Evolutionary conservation across 202 grass and related monocot species (phyloP), one percentile per base, ranked within the genome.

Genomic region (Sporobolus alterniflorus): DNA sequence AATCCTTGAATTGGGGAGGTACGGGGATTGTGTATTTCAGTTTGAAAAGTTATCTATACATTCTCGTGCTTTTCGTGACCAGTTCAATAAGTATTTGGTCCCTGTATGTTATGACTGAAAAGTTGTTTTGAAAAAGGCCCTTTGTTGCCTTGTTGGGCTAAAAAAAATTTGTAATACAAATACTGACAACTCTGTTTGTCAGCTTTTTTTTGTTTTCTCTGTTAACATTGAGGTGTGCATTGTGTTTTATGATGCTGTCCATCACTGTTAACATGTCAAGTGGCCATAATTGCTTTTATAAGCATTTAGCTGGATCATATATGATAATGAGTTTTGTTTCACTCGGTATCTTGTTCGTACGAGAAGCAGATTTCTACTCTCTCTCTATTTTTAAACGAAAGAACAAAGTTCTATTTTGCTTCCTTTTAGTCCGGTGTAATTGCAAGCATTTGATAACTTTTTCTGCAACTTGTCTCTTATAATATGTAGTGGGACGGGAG

Each of bases 1-100:
- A 18, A 77, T 92, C 78, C 42, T 95, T 64, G 89, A 95, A 86
- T 64, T 95, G 47, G 87, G 93, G 76, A 94, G 92, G 89, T 94
- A 88, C 46, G 71, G 20, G 12, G 1, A 39, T 32, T 20, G 33
- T 62, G 14, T 17, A 56, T 51, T 72, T 2, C 3, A 5, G 11
- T 11, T 3, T 59, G 25, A 22, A 69, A 24, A 40, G 8, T 55
- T 46, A 28, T 56, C 40, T n/a, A 13, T 54, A 17, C 34, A 6
- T 67, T 72, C 9, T 48, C 5, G 30, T 68, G 65, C 3, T 17
- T 44, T 10, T 61, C 22, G 2, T 25, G 2, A 67, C 36, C 16
- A 29, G 14, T 59, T 39, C 2, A 18, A 20, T 49, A 16, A 39
- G 16, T 42, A 0, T 61, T 15, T 16, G 43, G 13, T 11, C 59